Base-by-base conservation (phyloP, 495 filamentous ascomycete species). In the Aspergillus heteromorphus region DNA sequence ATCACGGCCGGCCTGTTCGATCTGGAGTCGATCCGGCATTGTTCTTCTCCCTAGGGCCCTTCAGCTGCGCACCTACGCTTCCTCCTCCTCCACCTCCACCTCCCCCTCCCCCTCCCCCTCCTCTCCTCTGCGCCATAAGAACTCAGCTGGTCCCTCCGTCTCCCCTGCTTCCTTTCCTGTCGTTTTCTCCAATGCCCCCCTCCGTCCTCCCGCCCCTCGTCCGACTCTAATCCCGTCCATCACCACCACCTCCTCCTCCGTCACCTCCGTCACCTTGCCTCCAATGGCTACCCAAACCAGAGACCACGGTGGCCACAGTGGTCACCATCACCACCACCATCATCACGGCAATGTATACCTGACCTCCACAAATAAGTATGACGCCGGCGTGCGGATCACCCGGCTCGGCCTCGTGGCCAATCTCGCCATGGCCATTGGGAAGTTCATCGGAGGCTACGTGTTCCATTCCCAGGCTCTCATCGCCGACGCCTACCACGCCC, bases 381-480 rank as follows among this genome's bases (percentile, higher is more conserved):
- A 98, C 72, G 88, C 93, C 17, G 93, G 91, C 53, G 93, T 98
- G 54, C 85, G 90, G 49, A 98, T 98, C 53, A 98, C 93, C 25
- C 82, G 92, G 49, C 85, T 97, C 63, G 93, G 93, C 7, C 81
- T 98, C 31, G 86, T 87, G 62, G 90, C 92, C 52, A 98, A 98
- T 65, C 80, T 97, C 2, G 81, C 83, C 58, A 97, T 98, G 93
- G 93, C 92, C 30, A 78, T 96, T 61, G 86, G 82, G 31, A 98
- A 98, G 62, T 93, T 92, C 21, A 76, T 90, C 38, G 93, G 92
- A 30, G 93, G 93, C 56, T 97, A 93, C 68, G 75, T 84, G 55
- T 96, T 98, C 74, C 89, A 96, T 72, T 96, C 91, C 19, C 90
- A 96, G 71, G 84, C 90, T 49, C 86, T 98, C 71, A 81, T 95